phyloP scores from a whole-genome alignment of 768 basidiomycete genomes.

The Tremella fuciformis region DNA sequence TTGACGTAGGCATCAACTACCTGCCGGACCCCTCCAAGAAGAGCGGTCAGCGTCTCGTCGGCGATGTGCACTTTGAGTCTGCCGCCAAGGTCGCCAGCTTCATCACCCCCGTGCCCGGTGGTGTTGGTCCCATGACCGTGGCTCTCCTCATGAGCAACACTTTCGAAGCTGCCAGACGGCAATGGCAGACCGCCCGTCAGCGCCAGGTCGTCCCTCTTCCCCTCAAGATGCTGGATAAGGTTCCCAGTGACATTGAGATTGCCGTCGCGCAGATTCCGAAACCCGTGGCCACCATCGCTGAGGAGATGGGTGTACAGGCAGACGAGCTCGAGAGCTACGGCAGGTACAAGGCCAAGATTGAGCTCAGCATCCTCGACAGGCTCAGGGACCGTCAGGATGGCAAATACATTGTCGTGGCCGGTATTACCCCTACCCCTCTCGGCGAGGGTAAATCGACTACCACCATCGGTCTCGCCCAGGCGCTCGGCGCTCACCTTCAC shows the following conservation, averaged over 20 bases:
- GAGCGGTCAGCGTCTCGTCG: conserved; percentile 90
- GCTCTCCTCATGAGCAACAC: conserved; percentile 98
- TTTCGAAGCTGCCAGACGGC: conserved; percentile 72
- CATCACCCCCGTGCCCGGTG: conserved; percentile 97
- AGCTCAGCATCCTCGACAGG: conserved; percentile 79
- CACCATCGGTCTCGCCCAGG: conserved; percentile 93
- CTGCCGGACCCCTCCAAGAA: conserved; percentile 88
- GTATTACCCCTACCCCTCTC: conserved; percentile 92
- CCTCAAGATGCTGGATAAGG: conserved; percentile 74
- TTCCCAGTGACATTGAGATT: conserved; percentile 95
- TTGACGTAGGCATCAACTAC: conserved; percentile 98
- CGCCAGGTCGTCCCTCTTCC: conserved; percentile 74
- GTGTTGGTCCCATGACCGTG: conserved; percentile 99
- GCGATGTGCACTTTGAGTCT: conserved; percentile 83
- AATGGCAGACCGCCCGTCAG: conserved; percentile 66
- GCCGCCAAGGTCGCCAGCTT: conserved; percentile 75
- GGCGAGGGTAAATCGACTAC: conserved; percentile 99
- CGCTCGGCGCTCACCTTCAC: conserved; percentile 87
- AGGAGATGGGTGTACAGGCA: conserved; percentile 79
- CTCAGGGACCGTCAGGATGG: conserved; percentile 81
- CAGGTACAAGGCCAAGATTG: conserved; percentile 95
- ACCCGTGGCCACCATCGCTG: conserved; percentile 74
- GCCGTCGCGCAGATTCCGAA: conserved; percentile 93
- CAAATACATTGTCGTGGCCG: conserved; percentile 94
- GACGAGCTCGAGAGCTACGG: conserved; percentile 92